Percentiles rank a stretch among this genome's conserved stretches.
These are phyloP conservation scores for Drechslerella dactyloides DNA, from an alignment of 2,329 filamentous ascomycete genomes.

Conservation along the genomic window DNA sequence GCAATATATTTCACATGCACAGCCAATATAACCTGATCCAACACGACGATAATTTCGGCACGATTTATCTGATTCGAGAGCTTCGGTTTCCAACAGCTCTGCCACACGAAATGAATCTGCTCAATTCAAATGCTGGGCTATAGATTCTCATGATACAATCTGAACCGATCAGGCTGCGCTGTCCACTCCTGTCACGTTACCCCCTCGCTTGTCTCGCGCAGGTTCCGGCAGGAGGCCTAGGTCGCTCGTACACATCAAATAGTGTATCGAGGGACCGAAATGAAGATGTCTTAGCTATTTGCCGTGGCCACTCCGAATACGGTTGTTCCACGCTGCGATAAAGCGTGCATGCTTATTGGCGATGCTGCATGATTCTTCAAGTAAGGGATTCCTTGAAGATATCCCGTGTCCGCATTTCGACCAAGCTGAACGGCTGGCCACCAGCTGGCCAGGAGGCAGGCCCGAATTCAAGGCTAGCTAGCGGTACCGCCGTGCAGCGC, in stretches of 20 bases:
- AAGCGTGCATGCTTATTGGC: neutral
- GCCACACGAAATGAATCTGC: neutral
- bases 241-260: conserved; percentile 10
- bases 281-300: conserved; percentile 41
- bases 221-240: conserved; percentile 42
- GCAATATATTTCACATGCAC: neutral
- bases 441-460: conserved; percentile 2
- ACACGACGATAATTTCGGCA: neutral
- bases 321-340: neutral
- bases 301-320: conserved; percentile 28
- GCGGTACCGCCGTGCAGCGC: no score
- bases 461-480: conserved; percentile 9
- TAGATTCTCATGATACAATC: no score
- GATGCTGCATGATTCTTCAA: neutral
- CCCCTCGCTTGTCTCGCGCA: conserved; percentile 15
- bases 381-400: conserved; percentile 44
- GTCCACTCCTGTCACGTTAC: conserved; percentile 22
- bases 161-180: conserved; percentile 1
- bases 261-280: conserved; percentile 34
- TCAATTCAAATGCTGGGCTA: no score
- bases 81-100: neutral
- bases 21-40: neutral
- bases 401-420: conserved; percentile 23
- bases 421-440: conserved; percentile 10
- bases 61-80: conserved; percentile 4